phyloP scores from a whole-genome alignment of 805 yeast genomes.

The Cyberlindnera amylophila region DNA sequence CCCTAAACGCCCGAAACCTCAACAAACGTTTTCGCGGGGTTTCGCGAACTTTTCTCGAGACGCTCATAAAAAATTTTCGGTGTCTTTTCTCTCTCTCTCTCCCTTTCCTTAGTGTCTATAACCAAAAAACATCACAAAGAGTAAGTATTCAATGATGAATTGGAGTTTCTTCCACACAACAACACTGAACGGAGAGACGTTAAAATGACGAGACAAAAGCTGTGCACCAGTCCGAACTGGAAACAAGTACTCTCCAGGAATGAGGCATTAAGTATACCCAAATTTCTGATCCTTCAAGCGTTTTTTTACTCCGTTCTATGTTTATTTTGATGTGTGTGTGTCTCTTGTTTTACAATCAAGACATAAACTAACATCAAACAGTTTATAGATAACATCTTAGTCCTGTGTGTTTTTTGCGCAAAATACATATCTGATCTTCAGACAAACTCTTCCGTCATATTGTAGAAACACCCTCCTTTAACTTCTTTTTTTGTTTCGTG shows the following conservation, averaged over 20 bases:
- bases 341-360: not conserved
- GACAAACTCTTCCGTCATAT: too few relatives aligned
- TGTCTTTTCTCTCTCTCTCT: too few relatives aligned
- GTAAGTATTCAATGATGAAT: slow-evolving; percentile 2
- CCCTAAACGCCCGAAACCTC: too few relatives aligned
- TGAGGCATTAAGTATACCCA: slow-evolving; percentile 33
- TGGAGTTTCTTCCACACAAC: not conserved
- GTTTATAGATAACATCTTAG: too few relatives aligned
- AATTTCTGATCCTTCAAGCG: slow-evolving; percentile 26
- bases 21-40: too few relatives aligned
- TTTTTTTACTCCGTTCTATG: not conserved
- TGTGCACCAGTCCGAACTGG: slow-evolving; percentile 32
- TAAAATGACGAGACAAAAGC: slow-evolving; percentile 30
- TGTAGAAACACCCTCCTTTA: too few relatives aligned
- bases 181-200: not conserved
- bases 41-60: too few relatives aligned
- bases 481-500: too few relatives aligned
- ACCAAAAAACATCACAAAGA: not conserved
- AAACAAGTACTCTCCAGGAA: slow-evolving; percentile 24
- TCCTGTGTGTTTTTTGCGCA: too few relatives aligned
- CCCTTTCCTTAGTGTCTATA: too few relatives aligned
- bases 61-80: too few relatives aligned
- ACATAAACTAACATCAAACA: not conserved
- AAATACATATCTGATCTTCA: too few relatives aligned
- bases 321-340: not conserved